Percentiles rank a stretch among this genome's conserved stretches.
These are phyloP conservation scores for Saccharomycopsis phalli DNA, from an alignment of 1,139 yeast species.

Conservation along the genomic window DNA sequence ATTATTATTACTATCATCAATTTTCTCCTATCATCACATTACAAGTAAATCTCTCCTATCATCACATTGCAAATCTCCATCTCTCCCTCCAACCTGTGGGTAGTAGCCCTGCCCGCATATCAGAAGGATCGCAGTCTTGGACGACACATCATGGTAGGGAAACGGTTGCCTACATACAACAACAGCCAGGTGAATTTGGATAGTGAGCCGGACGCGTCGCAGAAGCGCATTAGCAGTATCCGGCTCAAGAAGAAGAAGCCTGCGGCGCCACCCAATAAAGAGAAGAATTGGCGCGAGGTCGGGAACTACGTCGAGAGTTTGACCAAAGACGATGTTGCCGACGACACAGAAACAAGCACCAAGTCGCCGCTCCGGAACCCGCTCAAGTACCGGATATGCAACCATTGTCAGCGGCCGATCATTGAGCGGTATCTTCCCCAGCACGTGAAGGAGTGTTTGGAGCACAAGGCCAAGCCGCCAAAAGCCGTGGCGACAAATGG, in stretches of 20 bases:
- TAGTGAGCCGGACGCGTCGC: constrained; percentile 3
- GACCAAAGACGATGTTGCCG: constrained; percentile 20
- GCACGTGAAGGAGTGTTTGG: constrained; percentile 43
- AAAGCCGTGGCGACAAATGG: constrained; percentile 24
- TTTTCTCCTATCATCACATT: too few species aligned
- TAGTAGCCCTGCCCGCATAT: too few species aligned
- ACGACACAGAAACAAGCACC: constrained; percentile 25
- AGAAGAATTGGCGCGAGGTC: constrained; percentile 46
- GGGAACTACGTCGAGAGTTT: constrained; percentile 49
- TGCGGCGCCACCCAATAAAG: constrained; percentile 2
- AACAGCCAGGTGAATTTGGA: constrained; percentile 7
- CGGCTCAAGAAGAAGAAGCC: constrained; percentile 10
- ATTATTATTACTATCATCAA: too few species aligned
- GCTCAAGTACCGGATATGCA: constrained; percentile 54
- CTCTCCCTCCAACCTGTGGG: too few species aligned
- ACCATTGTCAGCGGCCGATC: constrained; percentile 56
- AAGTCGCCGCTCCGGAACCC: constrained; percentile 36
- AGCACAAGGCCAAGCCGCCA: constrained; percentile 37
- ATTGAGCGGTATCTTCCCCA: constrained; percentile 37
- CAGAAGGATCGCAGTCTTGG: too few species aligned
- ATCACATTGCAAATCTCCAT: too few species aligned
- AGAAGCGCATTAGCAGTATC: constrained; percentile 9
- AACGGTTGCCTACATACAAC: constrained; percentile 15
- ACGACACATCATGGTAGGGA: constrained; percentile 15
- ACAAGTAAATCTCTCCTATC: too few species aligned